Percentiles rank a stretch among this genome's conserved stretches.
Evolutionary conservation across 2,329 filamentous ascomycete species (phyloP).

Genomic region (Verticillium albo-atrum): DNA sequence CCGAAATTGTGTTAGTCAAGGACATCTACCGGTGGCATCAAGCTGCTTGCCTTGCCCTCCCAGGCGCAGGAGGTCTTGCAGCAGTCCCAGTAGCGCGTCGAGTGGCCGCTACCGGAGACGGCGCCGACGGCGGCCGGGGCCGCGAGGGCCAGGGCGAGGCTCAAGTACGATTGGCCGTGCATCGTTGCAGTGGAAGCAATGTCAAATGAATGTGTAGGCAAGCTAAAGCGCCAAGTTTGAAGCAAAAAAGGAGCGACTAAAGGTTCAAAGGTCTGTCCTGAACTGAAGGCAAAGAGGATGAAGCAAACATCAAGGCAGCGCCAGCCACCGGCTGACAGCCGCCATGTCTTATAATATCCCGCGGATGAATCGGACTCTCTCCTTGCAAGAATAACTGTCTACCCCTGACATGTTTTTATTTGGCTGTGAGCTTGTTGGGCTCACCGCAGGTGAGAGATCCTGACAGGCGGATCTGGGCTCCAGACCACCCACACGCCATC

Average conservation of each 20-base stretch:
- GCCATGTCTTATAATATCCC: neutral
- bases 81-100: conserved; percentile 56
- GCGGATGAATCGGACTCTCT: neutral
- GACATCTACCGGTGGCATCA: neutral
- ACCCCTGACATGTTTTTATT: neutral
- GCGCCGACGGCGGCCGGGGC: neutral
- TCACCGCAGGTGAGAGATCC: neutral
- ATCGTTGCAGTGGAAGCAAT: neutral
- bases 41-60: conserved; percentile 40
- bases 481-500: neutral
- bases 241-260: neutral
- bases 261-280: neutral
- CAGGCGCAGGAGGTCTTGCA: conserved; percentile 66
- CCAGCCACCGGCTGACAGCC: neutral
- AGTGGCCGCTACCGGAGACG: conserved; percentile 6
- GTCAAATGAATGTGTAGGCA: neutral
- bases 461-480: neutral
- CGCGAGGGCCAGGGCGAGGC: neutral
- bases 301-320: neutral
- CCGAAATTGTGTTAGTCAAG: neutral
- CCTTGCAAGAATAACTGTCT: neutral
- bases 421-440: neutral
- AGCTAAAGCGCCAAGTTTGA: neutral
- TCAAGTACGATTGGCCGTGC: neutral
- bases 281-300: neutral